Evolutionary conservation across 768 basidiomycete genomes (phyloP), one percentile per base, ranked within the genome.

Genomic region (Mrakia blollopis): DNA sequence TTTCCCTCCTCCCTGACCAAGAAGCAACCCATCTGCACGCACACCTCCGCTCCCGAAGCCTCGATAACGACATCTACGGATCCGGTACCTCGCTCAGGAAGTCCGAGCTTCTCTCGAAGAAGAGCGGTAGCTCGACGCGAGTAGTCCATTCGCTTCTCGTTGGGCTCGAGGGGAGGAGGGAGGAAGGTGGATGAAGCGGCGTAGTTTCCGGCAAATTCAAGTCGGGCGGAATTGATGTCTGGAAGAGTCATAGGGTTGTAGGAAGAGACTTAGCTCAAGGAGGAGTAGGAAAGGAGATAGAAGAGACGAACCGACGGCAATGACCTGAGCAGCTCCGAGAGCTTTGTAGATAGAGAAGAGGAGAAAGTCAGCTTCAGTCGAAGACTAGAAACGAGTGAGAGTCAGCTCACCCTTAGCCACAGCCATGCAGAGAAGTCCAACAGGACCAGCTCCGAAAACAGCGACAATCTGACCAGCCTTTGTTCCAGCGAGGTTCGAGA

Each of bases 51-150:
- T 39, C 95, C 94, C 75, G 91, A 93, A 18, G 93, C 93, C 81
- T 98, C 95, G 65, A 97, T 85, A 76, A 96, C 91, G 44, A 97
- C 85, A 84, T 97, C 93, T 79, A 97, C 89, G 5, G 88, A 87
- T 11, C 87, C 86, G 30, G 85, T 83, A 23, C 94, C 95, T 60
- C 91, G 86, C 76, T 91, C 91, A 50, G 88, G 85, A 75, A 96
- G 88, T 13, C 87, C 87, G 61, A 95, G 87, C 41, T 87, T 83
- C 71, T 86, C 81, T 79, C 87, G 89, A 87, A 98, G 88, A 52
- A 86, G 85, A 44, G 86, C 85, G 4, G 92, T 91, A 76, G 90
- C 91, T 74, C 92, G 87, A 79, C 86, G 85, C 79, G 92, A 92
- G 83, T 91, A 96, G 39, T 87, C 87, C 21, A 89, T 83, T 80